phyloP scores from a whole-genome alignment of 371 early-diverging fungal genomes.

The Mortierella sp. region DNA sequence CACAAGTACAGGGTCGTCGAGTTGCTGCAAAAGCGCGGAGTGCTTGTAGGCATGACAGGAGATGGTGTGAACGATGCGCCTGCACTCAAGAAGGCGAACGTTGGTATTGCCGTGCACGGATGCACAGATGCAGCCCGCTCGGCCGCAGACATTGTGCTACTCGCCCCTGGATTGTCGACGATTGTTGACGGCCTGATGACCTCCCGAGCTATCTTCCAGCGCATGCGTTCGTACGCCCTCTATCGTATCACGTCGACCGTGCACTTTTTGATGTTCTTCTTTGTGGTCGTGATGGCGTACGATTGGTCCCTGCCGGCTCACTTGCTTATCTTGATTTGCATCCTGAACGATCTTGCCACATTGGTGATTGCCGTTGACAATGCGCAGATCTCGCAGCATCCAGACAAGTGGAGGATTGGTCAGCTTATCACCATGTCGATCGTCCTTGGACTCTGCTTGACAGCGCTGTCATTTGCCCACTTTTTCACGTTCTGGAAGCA shows the following conservation, averaged over 20 bases:
- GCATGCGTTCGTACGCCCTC: slow-evolving; percentile 90
- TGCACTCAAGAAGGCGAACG: slow-evolving; percentile 84
- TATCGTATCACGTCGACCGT: slow-evolving; percentile 91
- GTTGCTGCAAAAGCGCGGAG: slow-evolving; percentile 75
- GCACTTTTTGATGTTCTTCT: slow-evolving; percentile 91
- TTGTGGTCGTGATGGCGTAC: slow-evolving; percentile 74
- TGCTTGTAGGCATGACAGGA: slow-evolving; percentile 89
- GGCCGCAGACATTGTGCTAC: slow-evolving; percentile 91
- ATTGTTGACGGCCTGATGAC: slow-evolving; percentile 85
- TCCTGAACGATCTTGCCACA: slow-evolving; percentile 87
- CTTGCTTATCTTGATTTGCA: slow-evolving; percentile 81
- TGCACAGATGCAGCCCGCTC: slow-evolving; percentile 93
- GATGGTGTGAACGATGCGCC: slow-evolving; percentile 96
- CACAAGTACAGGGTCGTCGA: slow-evolving; percentile 95
- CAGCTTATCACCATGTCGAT: slow-evolving; percentile 82
- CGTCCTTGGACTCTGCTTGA: slow-evolving; percentile 73
- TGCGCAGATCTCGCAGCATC: slow-evolving; percentile 78
- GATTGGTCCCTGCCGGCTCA: slow-evolving; percentile 77
- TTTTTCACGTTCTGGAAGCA: slow-evolving; percentile 66
- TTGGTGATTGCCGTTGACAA: slow-evolving; percentile 89
- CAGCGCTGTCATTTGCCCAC: slow-evolving; percentile 76
- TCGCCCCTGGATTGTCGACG: slow-evolving; percentile 86
- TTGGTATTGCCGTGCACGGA: slow-evolving; percentile 82
- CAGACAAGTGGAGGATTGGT: slow-evolving; percentile 91
- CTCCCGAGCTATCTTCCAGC: slow-evolving; percentile 89